Conservation (phyloP, 352 stramenopile species). For the Blastocystis sp. region DNA sequence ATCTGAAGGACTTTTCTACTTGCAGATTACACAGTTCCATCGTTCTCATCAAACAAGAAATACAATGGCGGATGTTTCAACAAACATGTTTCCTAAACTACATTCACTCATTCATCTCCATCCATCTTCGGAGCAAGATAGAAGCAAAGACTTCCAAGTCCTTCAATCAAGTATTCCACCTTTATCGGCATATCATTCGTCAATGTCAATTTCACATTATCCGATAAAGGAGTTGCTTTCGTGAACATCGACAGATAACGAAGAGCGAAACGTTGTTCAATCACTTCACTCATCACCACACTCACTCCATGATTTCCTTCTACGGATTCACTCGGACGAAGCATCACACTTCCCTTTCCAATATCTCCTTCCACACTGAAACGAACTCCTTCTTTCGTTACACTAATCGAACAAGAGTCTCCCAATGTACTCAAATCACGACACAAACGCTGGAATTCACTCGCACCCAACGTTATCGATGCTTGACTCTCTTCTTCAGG, state of each 20-base stretch:
- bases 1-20: not conserved
- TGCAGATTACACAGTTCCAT: not conserved
- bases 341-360: slow-evolving; percentile 84
- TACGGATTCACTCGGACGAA: slow-evolving; percentile 72
- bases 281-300: slow-evolving; percentile 94
- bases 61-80: not conserved
- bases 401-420: slow-evolving; percentile 86
- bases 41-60: not conserved
- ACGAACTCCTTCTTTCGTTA: slow-evolving; percentile 90
- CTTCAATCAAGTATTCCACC: slow-evolving; percentile 92
- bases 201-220: slow-evolving; percentile 88
- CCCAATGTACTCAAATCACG: slow-evolving; percentile 91
- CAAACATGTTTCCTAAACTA: slow-evolving; percentile 23
- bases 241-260: slow-evolving; percentile 99
- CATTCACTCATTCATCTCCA: slow-evolving; percentile 70
- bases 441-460: slow-evolving; percentile 95
- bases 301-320: slow-evolving; percentile 75
- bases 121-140: slow-evolving; percentile 99
- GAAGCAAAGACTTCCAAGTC: slow-evolving; percentile 92
- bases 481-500: too few species aligned
- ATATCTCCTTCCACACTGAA: slow-evolving; percentile 89
- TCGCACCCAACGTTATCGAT: slow-evolving; percentile 68
- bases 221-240: slow-evolving; percentile 87
- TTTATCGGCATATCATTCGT: slow-evolving; percentile 89
- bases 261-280: slow-evolving; percentile 93